Evolutionary conservation across 371 early-diverging fungal genomes (phyloP), one percentile per base, ranked within the genome.

Genomic region (Mucor sp.): DNA sequence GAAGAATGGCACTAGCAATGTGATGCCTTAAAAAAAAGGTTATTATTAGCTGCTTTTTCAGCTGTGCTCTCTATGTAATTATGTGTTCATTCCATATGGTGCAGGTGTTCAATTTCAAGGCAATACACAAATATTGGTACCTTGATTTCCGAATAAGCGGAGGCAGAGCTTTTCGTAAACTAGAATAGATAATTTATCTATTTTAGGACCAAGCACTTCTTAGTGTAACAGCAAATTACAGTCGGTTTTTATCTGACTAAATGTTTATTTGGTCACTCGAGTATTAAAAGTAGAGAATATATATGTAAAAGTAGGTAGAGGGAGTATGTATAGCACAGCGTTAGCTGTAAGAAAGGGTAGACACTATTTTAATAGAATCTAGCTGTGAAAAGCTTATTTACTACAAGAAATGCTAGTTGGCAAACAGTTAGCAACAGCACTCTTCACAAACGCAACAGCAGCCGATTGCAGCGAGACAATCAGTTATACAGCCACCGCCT

Each of bases 371-470:
- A 2, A 37, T 37, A 9, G 2, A 37, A 37, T 37, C 11, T 14
- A 14, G 37, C 37, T 37, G 37, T 2, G 37, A 12, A 37, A 41
- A 58, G 8, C 0, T 35, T 35, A 35, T 35, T 35, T 35, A n/a
- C n/a, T n/a, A n/a, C n/a, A 3, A 35, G 12, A 11, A 35, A 12
- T 35, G 37, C 37, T 35, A 35, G 37, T 1, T 6, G 4, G 37
- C 37, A 35, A 1, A 35, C 12, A 12, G 19, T 55, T 58, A 71
- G 32, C 72, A 71, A 32, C 72, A 71, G 19, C 72, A 71, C 19
- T 67, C 72, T 57, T 71, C 72, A 53, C 67, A 71, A 9, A 71
- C 19, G 56, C 72, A 72, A 55, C 76, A 75, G 59, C 76, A 75
- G 23, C 76, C 72, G 55, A 75, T 72, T 30, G 76, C 67, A 48